These are phyloP conservation scores for Aquanectria penicillioides DNA, from an alignment of 2,329 filamentous ascomycete genomes.

Conservation along the genomic window DNA sequence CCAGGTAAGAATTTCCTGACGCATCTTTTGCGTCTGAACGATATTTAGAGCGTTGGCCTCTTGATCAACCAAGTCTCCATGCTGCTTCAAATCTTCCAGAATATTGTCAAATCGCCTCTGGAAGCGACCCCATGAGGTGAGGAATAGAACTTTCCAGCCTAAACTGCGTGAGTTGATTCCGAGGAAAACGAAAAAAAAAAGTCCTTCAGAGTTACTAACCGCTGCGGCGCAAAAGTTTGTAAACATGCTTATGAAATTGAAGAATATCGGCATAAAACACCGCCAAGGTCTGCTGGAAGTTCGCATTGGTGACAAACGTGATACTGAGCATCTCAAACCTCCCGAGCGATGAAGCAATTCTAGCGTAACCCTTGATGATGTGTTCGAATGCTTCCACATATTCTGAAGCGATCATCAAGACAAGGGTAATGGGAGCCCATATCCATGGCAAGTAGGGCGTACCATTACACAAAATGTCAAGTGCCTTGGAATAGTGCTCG, in stretches of 20 bases:
- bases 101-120: conserved; percentile 46
- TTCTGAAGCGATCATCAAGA: conserved; percentile 46
- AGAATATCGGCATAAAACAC: conserved; percentile 60
- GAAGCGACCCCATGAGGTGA: conserved; percentile 52
- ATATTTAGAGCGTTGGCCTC: conserved; percentile 47
- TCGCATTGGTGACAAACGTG: conserved; percentile 41
- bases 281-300: conserved; percentile 54
- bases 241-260: conserved; percentile 57
- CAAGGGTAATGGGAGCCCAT: conserved; percentile 56
- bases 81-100: conserved; percentile 44
- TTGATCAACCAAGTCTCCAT: conserved; percentile 45
- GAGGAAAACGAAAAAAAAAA: too few relatives aligned
- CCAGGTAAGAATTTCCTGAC: conserved; percentile 23
- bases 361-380: conserved; percentile 51
- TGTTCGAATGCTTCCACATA: conserved; percentile 53
- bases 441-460: conserved; percentile 57
- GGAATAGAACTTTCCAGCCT: conserved; percentile 50
- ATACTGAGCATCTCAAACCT: conserved; percentile 49
- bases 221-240: conserved; percentile 54
- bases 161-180: conserved; percentile 15
- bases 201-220: conserved; percentile 29
- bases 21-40: conserved; percentile 31
- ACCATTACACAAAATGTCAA: conserved; percentile 57
- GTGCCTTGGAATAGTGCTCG: conserved; percentile 51
- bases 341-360: conserved; percentile 50